phyloP scores from a whole-genome alignment of 2,329 filamentous ascomycete species.

The Hymenoscyphus infarciens region DNA sequence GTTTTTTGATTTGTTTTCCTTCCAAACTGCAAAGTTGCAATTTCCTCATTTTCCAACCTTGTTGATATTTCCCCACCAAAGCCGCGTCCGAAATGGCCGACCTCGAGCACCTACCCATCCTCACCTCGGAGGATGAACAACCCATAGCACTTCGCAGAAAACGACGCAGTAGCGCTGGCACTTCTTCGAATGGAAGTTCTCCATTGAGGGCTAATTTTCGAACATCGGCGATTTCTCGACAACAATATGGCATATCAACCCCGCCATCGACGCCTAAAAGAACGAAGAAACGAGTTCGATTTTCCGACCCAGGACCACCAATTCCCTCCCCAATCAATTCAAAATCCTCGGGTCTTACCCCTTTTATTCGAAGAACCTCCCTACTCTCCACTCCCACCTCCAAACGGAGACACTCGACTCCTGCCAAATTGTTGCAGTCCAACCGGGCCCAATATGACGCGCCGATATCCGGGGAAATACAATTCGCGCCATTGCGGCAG shows the following conservation, averaged over 20 bases:
- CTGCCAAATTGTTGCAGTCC: constrained; percentile 27
- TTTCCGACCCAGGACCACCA: constrained; percentile 53
- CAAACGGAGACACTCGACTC: constrained; percentile 46
- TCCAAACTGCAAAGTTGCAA: constrained; percentile 1
- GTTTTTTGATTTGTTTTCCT: neutral
- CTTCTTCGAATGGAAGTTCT: constrained; percentile 18
- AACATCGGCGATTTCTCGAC: constrained; percentile 2
- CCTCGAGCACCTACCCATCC: constrained; percentile 17
- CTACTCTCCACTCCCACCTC: constrained; percentile 38
- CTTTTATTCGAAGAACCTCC: constrained; percentile 52
- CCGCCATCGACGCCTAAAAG: constrained; percentile 31
- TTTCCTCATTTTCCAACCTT: neutral
- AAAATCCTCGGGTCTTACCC: constrained; percentile 52
- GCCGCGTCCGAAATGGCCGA: constrained; percentile 24
- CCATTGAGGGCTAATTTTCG: constrained; percentile 17
- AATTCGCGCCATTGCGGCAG: constrained; percentile 50
- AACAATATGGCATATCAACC: constrained; percentile 27
- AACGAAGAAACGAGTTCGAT: constrained; percentile 51
- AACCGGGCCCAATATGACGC: constrained; percentile 26
- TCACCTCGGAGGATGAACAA: constrained; percentile 41
- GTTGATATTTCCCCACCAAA: constrained; percentile 1
- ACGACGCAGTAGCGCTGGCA: constrained; percentile 42
- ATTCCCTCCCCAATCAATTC: constrained; percentile 25
- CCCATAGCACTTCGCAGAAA: constrained; percentile 55
- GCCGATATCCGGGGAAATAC: constrained; percentile 39